Percentiles rank a stretch among this genome's conserved stretches.
Evolutionary conservation across 2,329 filamentous ascomycete genomes (phyloP).

Genomic region (Ophiostoma tasmaniense): DNA sequence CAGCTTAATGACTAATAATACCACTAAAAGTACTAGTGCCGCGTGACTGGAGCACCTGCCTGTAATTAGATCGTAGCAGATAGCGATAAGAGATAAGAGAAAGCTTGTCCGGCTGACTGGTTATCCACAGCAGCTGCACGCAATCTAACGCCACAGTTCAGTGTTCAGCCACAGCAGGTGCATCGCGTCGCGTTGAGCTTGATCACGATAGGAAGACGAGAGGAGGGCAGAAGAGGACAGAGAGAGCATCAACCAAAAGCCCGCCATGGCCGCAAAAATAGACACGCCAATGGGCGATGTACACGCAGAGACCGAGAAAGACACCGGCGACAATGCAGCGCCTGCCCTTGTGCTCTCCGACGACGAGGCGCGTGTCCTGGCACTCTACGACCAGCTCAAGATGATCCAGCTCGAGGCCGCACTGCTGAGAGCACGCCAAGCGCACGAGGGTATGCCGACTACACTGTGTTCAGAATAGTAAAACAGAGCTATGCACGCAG

Average conservation of each 20-base stretch:
- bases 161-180: not conserved
- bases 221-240: not conserved
- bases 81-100: not conserved
- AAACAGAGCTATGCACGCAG: too few relatives aligned
- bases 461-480: not conserved
- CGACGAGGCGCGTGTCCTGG: slow-evolving; percentile 56
- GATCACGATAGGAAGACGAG: not conserved
- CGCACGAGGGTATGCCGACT: slow-evolving; percentile 23
- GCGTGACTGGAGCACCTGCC: slow-evolving; percentile 14
- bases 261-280: slow-evolving; percentile 6
- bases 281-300: slow-evolving; percentile 19
- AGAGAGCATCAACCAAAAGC: not conserved
- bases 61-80: not conserved
- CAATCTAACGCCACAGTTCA: not conserved
- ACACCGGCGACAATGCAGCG: not conserved
- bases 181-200: not conserved
- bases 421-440: slow-evolving; percentile 48
- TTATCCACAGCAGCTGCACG: not conserved
- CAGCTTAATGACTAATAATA: not conserved
- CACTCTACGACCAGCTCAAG: slow-evolving; percentile 62
- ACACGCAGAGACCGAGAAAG: not conserved
- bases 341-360: slow-evolving; percentile 49
- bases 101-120: not conserved
- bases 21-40: slow-evolving; percentile 16
- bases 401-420: slow-evolving; percentile 65